Base-by-base conservation (phyloP, 306 rosid species). In the Adenanthera pavonina region DNA sequence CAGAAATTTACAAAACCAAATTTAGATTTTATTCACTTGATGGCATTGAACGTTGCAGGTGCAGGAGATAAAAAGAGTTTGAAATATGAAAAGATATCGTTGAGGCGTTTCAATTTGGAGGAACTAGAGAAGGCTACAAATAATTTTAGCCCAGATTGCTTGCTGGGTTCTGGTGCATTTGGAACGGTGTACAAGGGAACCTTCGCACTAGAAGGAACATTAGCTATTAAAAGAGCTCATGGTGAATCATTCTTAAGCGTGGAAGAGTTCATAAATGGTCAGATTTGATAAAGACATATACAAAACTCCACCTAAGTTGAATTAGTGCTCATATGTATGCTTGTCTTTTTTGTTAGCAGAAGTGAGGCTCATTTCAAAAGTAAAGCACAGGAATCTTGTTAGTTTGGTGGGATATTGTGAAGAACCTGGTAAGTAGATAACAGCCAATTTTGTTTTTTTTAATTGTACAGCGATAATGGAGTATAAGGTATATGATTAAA, bases 351-450 rank as follows among this genome's bases (percentile, higher is more conserved):
- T 75, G 8, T 74, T 81, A 47, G 48, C 91, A 94, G 97, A 94
- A 84, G 91, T 88, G 83, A 87, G 82, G 84, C 89, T 91, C 19
- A 92, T 92, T 66, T 91, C 95, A 15, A 82, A 83, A 54, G 94
- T 90, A 48, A 85, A 85, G 67, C 97, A 92, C 85, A 84, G 59
- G 77, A 94, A 94, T 88, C 90, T 94, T 41, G 86, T 92, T 61
- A 84, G 90, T 83, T 64, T 94, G 71, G 90, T 92, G 80, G 97
- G 98, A 80, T 94, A 78, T 81, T 92, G 97, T 82, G 97, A 94
- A 86, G 91, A 89, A 89, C 81, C 89, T 67, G 92, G 98, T 94
- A 79, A 57, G 65, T 66, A 54, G 3, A 80, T 54, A 44, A 74
- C 12, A 73, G 4, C 7, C 30, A 25, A 81, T 74, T 36, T 3